A percentile compares a stretch with the other conserved stretches of the same genome.
These are phyloP conservation scores for Vitis labrusca DNA, from an alignment of 164 flowering plant species.

Conservation along the genomic window DNA sequence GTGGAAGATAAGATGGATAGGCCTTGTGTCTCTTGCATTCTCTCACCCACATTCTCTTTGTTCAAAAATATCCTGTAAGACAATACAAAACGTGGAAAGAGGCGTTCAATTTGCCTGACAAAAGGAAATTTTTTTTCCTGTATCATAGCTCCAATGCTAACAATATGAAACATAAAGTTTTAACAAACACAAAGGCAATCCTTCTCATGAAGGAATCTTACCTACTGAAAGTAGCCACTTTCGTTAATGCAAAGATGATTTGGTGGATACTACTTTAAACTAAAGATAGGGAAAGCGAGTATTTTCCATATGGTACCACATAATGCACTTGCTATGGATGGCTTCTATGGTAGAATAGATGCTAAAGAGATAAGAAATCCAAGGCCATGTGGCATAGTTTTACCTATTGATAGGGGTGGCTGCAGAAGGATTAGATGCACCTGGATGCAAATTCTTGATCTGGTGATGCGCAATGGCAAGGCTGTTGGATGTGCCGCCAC, in stretches of 20 bases:
- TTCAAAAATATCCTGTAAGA: slow-evolving; percentile 39
- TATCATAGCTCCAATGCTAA: not conserved
- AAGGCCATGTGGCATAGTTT: not conserved
- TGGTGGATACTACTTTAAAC: no score
- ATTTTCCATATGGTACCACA: no score
- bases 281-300: no score
- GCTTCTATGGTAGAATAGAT: not conserved
- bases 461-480: slow-evolving; percentile 45
- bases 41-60: slow-evolving; percentile 29
- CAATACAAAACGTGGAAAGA: not conserved
- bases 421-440: slow-evolving; percentile 29
- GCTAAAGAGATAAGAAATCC: not conserved
- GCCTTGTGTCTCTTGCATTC: slow-evolving; percentile 39
- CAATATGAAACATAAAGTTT: not conserved
- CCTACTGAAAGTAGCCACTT: not conserved
- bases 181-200: not conserved
- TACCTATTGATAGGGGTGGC: slow-evolving; percentile 47
- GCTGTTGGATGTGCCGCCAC: slow-evolving; percentile 40
- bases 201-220: not conserved
- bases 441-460: slow-evolving; percentile 36
- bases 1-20: slow-evolving; percentile 43
- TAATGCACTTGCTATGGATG: no score
- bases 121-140: not conserved
- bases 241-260: not conserved
- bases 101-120: not conserved